Evolutionary conservation across 1,284 basidiomycete species (phyloP).

Genomic region (Malassezia obtusa): DNA sequence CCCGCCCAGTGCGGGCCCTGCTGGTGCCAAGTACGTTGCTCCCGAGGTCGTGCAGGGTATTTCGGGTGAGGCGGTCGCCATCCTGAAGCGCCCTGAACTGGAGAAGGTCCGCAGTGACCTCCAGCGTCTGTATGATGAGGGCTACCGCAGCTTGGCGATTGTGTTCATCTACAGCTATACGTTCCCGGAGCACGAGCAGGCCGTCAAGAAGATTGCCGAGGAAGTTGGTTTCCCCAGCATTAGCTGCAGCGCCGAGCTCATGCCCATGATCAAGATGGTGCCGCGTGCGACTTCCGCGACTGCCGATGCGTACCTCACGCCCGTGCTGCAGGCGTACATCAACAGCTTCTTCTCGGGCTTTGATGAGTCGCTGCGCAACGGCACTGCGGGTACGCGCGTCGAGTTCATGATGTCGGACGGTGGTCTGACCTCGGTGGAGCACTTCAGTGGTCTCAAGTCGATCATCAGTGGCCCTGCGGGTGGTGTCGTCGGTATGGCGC

Average conservation of each 20-base stretch:
- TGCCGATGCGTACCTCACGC: slow-evolving; percentile 92
- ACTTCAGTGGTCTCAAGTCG: slow-evolving; percentile 78
- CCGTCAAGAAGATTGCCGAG: slow-evolving; percentile 64
- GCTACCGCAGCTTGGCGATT: slow-evolving; percentile 73
- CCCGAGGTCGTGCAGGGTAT: slow-evolving; percentile 66
- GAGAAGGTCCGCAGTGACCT: slow-evolving; percentile 54
- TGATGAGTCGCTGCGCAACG: slow-evolving; percentile 59
- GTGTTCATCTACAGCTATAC: slow-evolving; percentile 87
- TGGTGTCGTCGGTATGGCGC: slow-evolving; percentile 74
- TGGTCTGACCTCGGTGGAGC: slow-evolving; percentile 69
- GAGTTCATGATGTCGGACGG: slow-evolving; percentile 53
- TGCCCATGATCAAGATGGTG: slow-evolving; percentile 85
- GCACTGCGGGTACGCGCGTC: slow-evolving; percentile 42
- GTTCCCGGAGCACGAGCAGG: slow-evolving; percentile 67
- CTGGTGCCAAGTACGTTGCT: slow-evolving; percentile 56
- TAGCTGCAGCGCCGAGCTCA: slow-evolving; percentile 73
- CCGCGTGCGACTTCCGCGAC: slow-evolving; percentile 83
- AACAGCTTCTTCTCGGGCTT: slow-evolving; percentile 86
- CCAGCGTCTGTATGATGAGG: slow-evolving; percentile 60
- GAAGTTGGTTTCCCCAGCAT: slow-evolving; percentile 75
- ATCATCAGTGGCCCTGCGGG: slow-evolving; percentile 80
- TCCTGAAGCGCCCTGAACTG: slow-evolving; percentile 60
- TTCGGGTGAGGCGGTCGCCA: slow-evolving; percentile 81
- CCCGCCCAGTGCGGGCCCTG: slow-evolving; percentile 53
- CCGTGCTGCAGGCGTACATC: slow-evolving; percentile 74